Base-by-base conservation (phyloP, 257 asterid genomes). In the Plantago ovata region DNA sequence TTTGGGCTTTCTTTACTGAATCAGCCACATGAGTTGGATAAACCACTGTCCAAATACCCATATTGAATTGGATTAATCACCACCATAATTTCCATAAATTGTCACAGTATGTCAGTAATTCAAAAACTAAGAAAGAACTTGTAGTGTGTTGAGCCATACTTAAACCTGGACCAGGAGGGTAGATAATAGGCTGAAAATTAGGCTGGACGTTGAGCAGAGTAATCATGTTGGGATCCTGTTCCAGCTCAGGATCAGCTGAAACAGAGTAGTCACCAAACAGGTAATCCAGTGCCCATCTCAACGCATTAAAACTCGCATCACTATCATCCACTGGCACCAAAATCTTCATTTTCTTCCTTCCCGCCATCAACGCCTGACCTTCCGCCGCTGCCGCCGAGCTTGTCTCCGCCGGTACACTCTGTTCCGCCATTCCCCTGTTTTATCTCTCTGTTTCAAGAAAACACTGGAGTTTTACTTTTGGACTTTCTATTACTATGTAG, bases 161-260 rank as follows among this genome's bases (percentile, higher is more conserved):
- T 1, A 18, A 46, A 84, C 87, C 79, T 38, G 89, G 86, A 2
- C 88, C 94, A 7, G 88, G 86, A 1, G 94, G 83, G 68, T 77
- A 74, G 10, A 78, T 57, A 55, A 75, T 74, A 28, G 88, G 88
- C 56, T 77, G 86, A 50, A 76, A 79, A 43, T 73, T 53, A 3
- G 71, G 71, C 67, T 65, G 82, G 18, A 80, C 91, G 45, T 87
- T 77, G 13, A 87, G 74, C 42, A 84, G 24, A 7, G 80, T 71
- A 7, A 84, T 45, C 43, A 60, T 39, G 56, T 58, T 41, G 1
- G 64, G 41, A 19, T 66, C 70, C 46, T 52, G 69, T n/a, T 58
- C 69, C 23, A 20, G 12, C 5, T 64, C 72, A 24, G 4, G 9
- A 3, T 36, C 56, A 20, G 62, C 49, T 1, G 56, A 33, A 38